These are phyloP conservation scores for Cutaneotrichosporon dermatis DNA, from an alignment of 1,284 basidiomycete species.

Conservation along the genomic window DNA sequence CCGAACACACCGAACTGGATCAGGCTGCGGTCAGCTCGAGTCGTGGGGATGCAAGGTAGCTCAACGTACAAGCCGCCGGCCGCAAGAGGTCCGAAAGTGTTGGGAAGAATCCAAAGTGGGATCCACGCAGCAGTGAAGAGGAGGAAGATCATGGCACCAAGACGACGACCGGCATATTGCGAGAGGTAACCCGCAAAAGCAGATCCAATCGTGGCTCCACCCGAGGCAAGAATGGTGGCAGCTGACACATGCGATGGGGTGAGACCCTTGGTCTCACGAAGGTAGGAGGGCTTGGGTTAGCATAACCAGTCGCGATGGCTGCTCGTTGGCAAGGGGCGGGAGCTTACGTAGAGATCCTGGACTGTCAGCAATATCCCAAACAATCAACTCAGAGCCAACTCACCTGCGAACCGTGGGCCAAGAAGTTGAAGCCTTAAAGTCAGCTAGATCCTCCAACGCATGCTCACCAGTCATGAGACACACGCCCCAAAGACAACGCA, in stretches of 20 bases:
- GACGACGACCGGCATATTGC: constrained; percentile 80
- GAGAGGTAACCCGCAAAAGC: constrained; percentile 68
- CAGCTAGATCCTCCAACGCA: constrained; percentile 18
- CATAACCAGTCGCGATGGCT: too few species aligned
- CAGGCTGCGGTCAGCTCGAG: constrained; percentile 47
- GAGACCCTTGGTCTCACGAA: constrained; percentile 31
- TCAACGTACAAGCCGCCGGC: constrained; percentile 34
- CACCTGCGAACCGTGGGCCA: constrained; percentile 60
- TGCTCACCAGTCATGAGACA: constrained; percentile 40
- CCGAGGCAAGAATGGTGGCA: constrained; percentile 76
- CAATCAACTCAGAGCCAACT: too few species aligned
- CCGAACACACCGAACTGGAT: constrained; percentile 82
- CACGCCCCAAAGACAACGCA: constrained; percentile 71
- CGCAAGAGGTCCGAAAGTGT: constrained; percentile 39
- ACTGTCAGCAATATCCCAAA: too few species aligned
- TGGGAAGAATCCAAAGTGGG: constrained; percentile 76
- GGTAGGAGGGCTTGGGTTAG: constrained; percentile 12
- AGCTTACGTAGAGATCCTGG: constrained; percentile 33
- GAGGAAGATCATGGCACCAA: constrained; percentile 51
- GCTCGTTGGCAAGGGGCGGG: too few species aligned
- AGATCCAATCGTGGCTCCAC: constrained; percentile 72
- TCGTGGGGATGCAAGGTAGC: too few species aligned
- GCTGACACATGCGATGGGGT: constrained; percentile 62
- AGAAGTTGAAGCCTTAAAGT: constrained; percentile 75
- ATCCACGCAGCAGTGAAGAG: constrained; percentile 54